phyloP scores from a whole-genome alignment of 148 eudicot species.

The Spergularia bocconei region DNA sequence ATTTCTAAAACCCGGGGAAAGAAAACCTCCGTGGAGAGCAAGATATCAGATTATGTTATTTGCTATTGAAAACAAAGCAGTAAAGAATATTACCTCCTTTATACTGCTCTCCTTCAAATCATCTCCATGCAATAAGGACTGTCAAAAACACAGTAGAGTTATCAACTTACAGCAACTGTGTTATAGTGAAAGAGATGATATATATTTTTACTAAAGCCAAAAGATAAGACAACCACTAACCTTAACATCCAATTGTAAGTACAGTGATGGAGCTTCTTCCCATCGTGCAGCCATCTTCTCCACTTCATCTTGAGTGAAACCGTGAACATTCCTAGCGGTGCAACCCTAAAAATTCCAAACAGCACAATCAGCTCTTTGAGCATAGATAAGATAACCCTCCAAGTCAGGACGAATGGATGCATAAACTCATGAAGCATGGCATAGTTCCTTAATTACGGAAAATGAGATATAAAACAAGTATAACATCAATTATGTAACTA shows the following conservation, averaged over 20 bases:
- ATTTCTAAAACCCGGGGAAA: slow-evolving; percentile 2
- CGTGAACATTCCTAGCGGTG: slow-evolving; percentile 95
- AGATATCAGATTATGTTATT: neutral
- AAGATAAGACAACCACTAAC: slow-evolving; percentile 31
- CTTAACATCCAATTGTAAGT: slow-evolving; percentile 79
- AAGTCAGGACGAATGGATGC: neutral
- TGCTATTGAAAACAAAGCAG: neutral
- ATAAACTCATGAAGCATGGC: neutral
- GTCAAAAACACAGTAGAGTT: slow-evolving; percentile 23
- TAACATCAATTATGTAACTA: neutral
- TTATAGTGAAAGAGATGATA: neutral
- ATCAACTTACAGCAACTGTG: slow-evolving; percentile 13
- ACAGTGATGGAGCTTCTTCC: slow-evolving; percentile 92
- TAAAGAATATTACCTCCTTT: slow-evolving; percentile 62
- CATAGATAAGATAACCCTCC: neutral
- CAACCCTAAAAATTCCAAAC: slow-evolving; percentile 60
- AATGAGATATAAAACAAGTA: neutral
- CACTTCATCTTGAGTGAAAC: slow-evolving; percentile 66
- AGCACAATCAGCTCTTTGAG: neutral
- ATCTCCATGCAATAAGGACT: slow-evolving; percentile 86
- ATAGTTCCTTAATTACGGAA: neutral
- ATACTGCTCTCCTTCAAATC: slow-evolving; percentile 68
- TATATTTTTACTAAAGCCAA: neutral
- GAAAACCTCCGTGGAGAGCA: neutral
- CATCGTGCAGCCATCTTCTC: slow-evolving; percentile 82